Evolutionary conservation across 352 stramenopile genomes (phyloP).

Genomic region (Phytophthora cryptogea): DNA sequence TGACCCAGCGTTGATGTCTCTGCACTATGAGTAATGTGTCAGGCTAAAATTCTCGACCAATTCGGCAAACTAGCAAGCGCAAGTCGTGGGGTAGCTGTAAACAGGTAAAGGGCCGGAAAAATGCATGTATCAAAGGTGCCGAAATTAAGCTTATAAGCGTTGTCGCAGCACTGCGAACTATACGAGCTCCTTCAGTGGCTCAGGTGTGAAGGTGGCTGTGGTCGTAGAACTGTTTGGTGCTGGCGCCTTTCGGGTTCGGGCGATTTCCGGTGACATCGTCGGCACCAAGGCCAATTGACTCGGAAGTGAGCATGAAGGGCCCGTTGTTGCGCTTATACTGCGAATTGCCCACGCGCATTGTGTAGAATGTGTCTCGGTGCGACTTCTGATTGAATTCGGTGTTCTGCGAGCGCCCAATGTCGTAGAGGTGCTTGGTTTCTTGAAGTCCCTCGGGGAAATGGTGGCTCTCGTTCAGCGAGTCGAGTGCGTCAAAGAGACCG

Average conservation of each 20-base stretch:
- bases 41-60: too few species aligned
- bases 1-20: too few species aligned
- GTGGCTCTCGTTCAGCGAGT: constrained; percentile 49
- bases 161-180: background rate
- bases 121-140: too few species aligned
- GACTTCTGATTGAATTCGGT: constrained; percentile 88
- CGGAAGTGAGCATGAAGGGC: constrained; percentile 80
- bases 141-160: too few species aligned
- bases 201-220: constrained; percentile 72
- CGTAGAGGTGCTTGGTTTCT: constrained; percentile 81
- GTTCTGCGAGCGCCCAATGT: constrained; percentile 77
- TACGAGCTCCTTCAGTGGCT: background rate
- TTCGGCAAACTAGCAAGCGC: too few species aligned
- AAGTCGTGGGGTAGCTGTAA: too few species aligned
- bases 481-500: constrained; percentile 44
- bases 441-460: constrained; percentile 72
- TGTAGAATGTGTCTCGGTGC: constrained; percentile 86
- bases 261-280: constrained; percentile 67
- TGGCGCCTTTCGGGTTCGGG: constrained; percentile 69
- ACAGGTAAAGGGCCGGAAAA: too few species aligned
- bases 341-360: constrained; percentile 75
- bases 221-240: constrained; percentile 86
- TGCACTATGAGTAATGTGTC: too few species aligned
- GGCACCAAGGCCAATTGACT: constrained; percentile 63
- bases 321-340: constrained; percentile 82